Evolutionary conservation across 495 filamentous ascomycete species (phyloP).

Genomic region (Aspergillus kassunensis): DNA sequence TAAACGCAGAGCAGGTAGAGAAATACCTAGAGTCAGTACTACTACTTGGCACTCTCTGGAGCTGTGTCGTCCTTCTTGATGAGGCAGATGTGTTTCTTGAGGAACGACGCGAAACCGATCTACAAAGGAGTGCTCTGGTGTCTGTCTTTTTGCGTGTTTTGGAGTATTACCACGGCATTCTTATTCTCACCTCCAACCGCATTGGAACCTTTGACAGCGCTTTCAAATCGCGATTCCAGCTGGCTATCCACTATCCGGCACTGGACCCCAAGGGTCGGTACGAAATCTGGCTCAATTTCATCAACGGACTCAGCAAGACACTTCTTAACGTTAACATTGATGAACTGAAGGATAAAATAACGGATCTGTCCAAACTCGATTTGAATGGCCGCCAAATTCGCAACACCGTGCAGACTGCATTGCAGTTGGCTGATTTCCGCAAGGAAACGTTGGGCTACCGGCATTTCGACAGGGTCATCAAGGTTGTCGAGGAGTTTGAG

Average conservation of each 20-base stretch:
- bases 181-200: constrained; percentile 36
- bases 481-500: too few relatives aligned
- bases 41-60: constrained; percentile 40
- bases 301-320: constrained; percentile 26
- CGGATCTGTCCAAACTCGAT: too few relatives aligned
- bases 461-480: too few relatives aligned
- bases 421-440: too few relatives aligned
- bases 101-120: constrained; percentile 33
- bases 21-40: constrained; percentile 40
- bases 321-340: too few relatives aligned
- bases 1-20: constrained; percentile 34
- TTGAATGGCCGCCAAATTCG: too few relatives aligned
- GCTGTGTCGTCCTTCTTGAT: constrained; percentile 49
- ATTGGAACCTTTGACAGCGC: constrained; percentile 48
- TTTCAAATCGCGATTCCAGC: constrained; percentile 48
- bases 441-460: too few relatives aligned
- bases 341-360: too few relatives aligned
- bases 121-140: constrained; percentile 48
- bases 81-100: constrained; percentile 56
- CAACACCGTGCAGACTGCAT: too few relatives aligned
- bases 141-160: constrained; percentile 52
- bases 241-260: constrained; percentile 15
- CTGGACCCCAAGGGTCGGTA: neutral
- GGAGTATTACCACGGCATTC: constrained; percentile 51
- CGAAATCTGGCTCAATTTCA: constrained; percentile 36